phyloP scores from a whole-genome alignment of 352 stramenopile genomes.

The Pythium scleroteichum region DNA sequence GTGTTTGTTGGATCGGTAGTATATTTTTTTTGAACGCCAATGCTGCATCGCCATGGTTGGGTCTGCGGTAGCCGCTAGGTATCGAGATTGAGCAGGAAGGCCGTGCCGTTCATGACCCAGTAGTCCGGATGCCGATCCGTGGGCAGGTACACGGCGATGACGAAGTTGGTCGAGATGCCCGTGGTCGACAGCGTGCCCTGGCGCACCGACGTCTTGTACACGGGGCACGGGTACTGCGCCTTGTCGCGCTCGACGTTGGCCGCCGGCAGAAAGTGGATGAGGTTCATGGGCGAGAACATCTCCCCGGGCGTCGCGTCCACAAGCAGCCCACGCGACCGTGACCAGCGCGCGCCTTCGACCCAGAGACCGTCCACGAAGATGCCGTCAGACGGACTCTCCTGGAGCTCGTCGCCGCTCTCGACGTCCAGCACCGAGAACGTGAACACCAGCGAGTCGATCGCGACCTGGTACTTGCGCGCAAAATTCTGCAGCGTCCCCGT shows the following conservation, averaged over 20 bases:
- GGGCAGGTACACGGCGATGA: constrained; percentile 92
- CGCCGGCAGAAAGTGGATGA: constrained; percentile 90
- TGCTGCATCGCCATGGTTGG: background rate
- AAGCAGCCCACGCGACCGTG: constrained; percentile 58
- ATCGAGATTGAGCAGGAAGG: constrained; percentile 93
- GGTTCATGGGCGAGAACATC: constrained; percentile 91
- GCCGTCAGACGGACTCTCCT: constrained; percentile 80
- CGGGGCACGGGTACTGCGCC: constrained; percentile 87
- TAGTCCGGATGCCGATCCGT: constrained; percentile 81
- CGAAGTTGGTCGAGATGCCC: constrained; percentile 97
- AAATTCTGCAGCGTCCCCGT: constrained; percentile 95
- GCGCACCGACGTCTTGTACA: constrained; percentile 94
- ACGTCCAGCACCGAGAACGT: constrained; percentile 86
- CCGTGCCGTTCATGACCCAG: constrained; percentile 93
- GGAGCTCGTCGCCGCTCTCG: constrained; percentile 54
- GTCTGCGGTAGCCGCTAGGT: constrained; percentile 24
- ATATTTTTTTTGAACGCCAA: constrained; percentile 16
- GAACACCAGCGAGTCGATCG: constrained; percentile 94
- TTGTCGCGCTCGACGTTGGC: constrained; percentile 66
- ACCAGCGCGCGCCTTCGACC: constrained; percentile 89
- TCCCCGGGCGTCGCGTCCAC: constrained; percentile 87
- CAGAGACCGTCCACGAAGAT: constrained; percentile 92
- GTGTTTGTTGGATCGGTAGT: constrained; percentile 22
- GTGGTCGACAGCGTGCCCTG: constrained; percentile 96
- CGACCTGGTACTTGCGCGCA: constrained; percentile 93